Conservation (phyloP, 768 basidiomycete genomes). For the Suillus placidus region DNA sequence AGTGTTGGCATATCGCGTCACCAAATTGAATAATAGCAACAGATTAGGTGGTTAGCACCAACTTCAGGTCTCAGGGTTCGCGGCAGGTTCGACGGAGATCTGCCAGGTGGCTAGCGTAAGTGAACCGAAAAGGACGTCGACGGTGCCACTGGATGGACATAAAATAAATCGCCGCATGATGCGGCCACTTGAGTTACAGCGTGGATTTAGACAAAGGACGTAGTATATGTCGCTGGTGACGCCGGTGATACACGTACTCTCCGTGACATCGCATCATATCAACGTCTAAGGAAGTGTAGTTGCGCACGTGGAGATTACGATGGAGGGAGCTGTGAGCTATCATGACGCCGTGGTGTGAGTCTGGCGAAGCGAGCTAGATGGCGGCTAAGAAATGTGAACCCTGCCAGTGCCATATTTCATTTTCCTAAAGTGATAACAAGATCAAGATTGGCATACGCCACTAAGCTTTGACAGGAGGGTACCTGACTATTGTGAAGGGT, state of each 20-base stretch:
- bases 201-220: neutral
- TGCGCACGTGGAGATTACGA: slow-evolving; percentile 5
- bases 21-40: slow-evolving; percentile 24
- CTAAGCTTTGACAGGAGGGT: slow-evolving; percentile 4
- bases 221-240: too few species aligned
- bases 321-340: neutral
- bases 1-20: slow-evolving; percentile 18
- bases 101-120: slow-evolving; percentile 9
- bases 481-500: slow-evolving; percentile 7
- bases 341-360: too few species aligned
- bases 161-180: neutral
- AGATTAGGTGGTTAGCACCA: slow-evolving; percentile 23
- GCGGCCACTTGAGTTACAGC: neutral
- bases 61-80: slow-evolving; percentile 12
- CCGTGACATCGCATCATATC: neutral
- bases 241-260: neutral
- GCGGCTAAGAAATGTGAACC: neutral
- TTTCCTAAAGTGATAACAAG: slow-evolving; percentile 3
- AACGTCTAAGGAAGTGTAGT: too few species aligned
- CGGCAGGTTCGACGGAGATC: slow-evolving; percentile 21
- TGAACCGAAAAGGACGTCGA: slow-evolving; percentile 8
- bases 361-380: slow-evolving; percentile 4
- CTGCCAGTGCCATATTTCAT: slow-evolving; percentile 6
- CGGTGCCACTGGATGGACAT: neutral
- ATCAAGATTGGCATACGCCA: slow-evolving; percentile 4